Evolutionary conservation across 192 early-diverging fungal genomes (phyloP).

Genomic region (Rhizophagus clarus): DNA sequence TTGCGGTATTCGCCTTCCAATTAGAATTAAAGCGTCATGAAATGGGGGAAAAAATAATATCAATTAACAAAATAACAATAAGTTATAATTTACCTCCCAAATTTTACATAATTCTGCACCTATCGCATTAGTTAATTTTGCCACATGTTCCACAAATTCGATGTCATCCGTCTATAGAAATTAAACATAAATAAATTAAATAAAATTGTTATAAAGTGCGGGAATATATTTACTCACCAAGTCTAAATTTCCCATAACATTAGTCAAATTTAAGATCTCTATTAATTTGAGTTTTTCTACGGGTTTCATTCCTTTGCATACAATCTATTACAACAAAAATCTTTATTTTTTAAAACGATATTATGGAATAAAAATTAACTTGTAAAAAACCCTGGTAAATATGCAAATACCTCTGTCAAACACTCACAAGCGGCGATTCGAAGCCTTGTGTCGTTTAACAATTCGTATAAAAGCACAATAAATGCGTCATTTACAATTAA

Average conservation of each 20-base stretch:
- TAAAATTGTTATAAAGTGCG: neutral
- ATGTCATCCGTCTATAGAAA: conserved; percentile 41
- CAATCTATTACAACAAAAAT: conserved; percentile 48
- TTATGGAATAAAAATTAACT: neutral
- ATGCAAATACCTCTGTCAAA: conserved; percentile 59
- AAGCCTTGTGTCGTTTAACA: conserved; percentile 62
- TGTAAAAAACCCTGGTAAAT: neutral
- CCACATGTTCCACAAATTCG: conserved; percentile 70
- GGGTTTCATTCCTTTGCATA: conserved; percentile 91
- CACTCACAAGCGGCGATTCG: conserved; percentile 80
- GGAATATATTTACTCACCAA: conserved; percentile 37
- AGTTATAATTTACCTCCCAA: conserved; percentile 49
- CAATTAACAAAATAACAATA: neutral
- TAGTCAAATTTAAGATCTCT: conserved; percentile 67
- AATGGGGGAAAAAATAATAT: no score
- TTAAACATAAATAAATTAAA: neutral
- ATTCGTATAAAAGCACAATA: conserved; percentile 72
- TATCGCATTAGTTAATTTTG: conserved; percentile 70
- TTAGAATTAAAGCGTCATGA: conserved; percentile 31
- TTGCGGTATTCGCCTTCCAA: conserved; percentile 37
- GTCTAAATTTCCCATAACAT: conserved; percentile 48
- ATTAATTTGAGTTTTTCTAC: conserved; percentile 87
- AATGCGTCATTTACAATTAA: conserved; percentile 85
- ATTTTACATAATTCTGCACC: conserved; percentile 74
- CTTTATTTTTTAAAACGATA: neutral